Evolutionary conservation across 768 basidiomycete genomes (phyloP).

Genomic region (Lentinula sp.): DNA sequence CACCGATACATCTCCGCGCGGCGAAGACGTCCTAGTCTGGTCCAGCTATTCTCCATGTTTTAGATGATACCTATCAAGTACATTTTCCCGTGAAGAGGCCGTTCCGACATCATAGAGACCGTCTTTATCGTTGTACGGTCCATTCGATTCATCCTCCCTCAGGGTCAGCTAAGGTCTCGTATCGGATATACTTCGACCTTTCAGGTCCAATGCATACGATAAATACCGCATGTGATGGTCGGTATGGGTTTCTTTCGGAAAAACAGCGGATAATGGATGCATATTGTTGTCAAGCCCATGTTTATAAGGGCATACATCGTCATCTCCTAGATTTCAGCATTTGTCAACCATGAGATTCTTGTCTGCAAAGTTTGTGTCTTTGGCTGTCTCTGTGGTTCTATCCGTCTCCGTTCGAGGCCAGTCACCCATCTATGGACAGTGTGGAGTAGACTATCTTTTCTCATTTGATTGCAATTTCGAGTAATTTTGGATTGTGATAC

Average conservation of each 20-base stretch:
- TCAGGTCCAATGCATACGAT: neutral
- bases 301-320: neutral
- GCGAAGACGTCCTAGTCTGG: neutral
- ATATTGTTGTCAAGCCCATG: neutral
- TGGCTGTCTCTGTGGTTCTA: slow-evolving; percentile 25
- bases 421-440: slow-evolving; percentile 47
- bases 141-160: neutral
- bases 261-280: slow-evolving; percentile 2
- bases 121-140: neutral
- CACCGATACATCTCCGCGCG: neutral
- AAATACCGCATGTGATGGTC: neutral
- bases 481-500: slow-evolving; percentile 5
- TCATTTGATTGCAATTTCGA: neutral
- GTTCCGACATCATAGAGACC: neutral
- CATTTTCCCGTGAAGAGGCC: neutral
- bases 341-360: slow-evolving; percentile 10
- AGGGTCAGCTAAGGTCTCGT: neutral
- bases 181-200: slow-evolving; percentile 2
- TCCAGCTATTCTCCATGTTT: neutral
- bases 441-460: slow-evolving; percentile 29
- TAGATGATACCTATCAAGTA: neutral
- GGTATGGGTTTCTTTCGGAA: slow-evolving; percentile 1
- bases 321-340: neutral
- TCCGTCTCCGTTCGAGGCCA: slow-evolving; percentile 20
- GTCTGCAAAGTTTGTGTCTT: slow-evolving; percentile 21